Evolutionary conservation across 2,329 filamentous ascomycete species (phyloP).

Genomic region (Chrysoporthe puriensis): DNA sequence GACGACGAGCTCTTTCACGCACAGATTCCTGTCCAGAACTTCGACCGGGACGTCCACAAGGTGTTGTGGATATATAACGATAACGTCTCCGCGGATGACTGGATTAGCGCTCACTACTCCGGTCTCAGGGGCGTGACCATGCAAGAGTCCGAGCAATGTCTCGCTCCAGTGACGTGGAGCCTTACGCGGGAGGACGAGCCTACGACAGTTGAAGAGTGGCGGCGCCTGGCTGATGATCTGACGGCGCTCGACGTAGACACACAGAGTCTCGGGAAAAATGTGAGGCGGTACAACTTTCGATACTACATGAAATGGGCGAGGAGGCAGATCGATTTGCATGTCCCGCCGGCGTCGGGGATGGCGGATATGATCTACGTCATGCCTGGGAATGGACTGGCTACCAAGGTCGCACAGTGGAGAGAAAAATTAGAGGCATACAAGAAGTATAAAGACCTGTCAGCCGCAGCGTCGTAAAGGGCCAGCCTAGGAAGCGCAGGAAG

Average conservation of each 20-base stretch:
- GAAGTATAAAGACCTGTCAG: neutral
- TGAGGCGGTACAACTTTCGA: neutral
- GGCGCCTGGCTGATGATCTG: neutral
- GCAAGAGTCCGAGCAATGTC: neutral
- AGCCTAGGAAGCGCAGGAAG: neutral
- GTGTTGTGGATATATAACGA: constrained; percentile 1
- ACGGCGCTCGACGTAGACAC: neutral
- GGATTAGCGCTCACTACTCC: neutral
- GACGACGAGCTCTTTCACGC: neutral
- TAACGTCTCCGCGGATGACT: neutral
- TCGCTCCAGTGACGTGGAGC: neutral
- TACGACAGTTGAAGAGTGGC: neutral
- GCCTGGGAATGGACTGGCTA: neutral
- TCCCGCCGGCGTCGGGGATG: neutral
- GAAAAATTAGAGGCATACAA: neutral
- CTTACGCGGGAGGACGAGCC: neutral
- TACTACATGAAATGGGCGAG: neutral
- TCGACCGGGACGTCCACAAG: neutral
- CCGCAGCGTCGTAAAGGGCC: neutral
- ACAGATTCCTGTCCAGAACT: neutral
- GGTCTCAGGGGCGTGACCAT: neutral
- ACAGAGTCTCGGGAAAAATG: neutral
- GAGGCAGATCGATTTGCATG: neutral
- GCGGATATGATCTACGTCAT: neutral
- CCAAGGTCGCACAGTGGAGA: neutral